Conservation (phyloP, 1,139 yeast species). For the Yamadazyma buinensis region DNA sequence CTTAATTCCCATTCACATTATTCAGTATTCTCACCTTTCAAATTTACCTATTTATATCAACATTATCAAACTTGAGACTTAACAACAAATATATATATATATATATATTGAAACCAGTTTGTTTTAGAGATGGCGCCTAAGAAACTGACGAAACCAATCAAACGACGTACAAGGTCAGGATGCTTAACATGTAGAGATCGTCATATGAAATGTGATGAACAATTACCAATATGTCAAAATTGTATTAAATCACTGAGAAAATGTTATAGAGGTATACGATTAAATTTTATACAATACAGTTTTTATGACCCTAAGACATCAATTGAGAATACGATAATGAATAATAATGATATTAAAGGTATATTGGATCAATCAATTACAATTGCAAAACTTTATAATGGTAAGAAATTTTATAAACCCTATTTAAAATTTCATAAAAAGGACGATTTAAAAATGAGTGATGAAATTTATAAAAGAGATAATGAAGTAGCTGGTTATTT, state of each 20-base stretch:
- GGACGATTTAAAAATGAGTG: conserved; percentile 31
- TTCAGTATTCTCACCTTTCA: no score
- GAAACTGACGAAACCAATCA: conserved; percentile 14
- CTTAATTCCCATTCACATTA: no score
- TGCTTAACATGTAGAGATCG: conserved; percentile 47
- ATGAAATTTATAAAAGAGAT: conserved; percentile 30
- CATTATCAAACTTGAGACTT: no score
- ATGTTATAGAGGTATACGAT: conserved; percentile 43
- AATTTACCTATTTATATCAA: no score
- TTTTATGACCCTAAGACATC: conserved; percentile 31
- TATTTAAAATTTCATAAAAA: conserved; percentile 29
- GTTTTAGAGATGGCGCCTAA: no score
- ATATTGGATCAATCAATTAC: conserved; percentile 42
- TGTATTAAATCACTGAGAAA: conserved; percentile 41
- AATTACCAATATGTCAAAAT: conserved; percentile 43
- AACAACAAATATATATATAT: no score
- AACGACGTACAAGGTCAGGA: conserved; percentile 42
- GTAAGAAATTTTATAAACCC: conserved; percentile 27
- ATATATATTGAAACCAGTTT: no score
- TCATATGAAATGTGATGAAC: conserved; percentile 49
- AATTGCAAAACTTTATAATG: conserved; percentile 38
- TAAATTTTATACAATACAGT: conserved; percentile 44
- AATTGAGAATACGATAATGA: conserved; percentile 1
- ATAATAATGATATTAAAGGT: conserved; percentile 10
- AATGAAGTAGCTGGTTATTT: conserved; percentile 10